Evolutionary conservation across 148 eudicot species (phyloP), one percentile per base, ranked within the genome.

Genomic region (Beta vulgaris): DNA sequence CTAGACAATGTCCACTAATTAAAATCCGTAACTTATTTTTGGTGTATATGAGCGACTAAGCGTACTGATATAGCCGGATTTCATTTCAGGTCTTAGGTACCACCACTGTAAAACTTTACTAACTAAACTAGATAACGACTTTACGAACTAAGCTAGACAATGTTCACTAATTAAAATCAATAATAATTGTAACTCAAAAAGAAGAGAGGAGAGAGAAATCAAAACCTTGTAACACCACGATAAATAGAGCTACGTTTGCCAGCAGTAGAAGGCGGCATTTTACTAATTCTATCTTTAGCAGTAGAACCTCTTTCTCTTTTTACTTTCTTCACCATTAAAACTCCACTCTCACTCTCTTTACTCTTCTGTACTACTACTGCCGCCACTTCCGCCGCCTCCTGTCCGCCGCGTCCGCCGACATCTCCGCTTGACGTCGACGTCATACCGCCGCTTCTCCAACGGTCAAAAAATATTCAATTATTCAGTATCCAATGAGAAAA

Each of bases 171-270:
- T 36, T 15, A 28, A 71, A 39, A 18, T 12, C 19, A 32, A 35
- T 46, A 75, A 13, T 5, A 75, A 32, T 71, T 1, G 6, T 58
- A 73, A 59, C 74, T 0, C 44, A 16, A 59, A 36, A 46, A 61
- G 16, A 35, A 21, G 35, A 39, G 32, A 6, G n/a, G 32, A 42
- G 51, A 39, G 60, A 44, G 28, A 34, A 53, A 42, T 15, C 39
- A 14, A 1, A 64, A 91, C 99, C 99, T 92, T 54, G 99, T 96
- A 74, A 96, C 99, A 35, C 99, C 99, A 6, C 99, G 94, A 73
- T 96, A 96, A 68, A 96, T 92, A 68, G 98, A 96, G 85, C 99
- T 96, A 54, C 99, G 98, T 55, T 96, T 96, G 64, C 99, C 99
- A 64, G 99, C 99, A 68, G 98, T 91, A 51, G 87, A 96, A 73